A percentile compares a stretch with the other conserved stretches of the same genome.
Evolutionary conservation across 169 alveolate species (phyloP).

Genomic region (Cryptosporidium felis): DNA sequence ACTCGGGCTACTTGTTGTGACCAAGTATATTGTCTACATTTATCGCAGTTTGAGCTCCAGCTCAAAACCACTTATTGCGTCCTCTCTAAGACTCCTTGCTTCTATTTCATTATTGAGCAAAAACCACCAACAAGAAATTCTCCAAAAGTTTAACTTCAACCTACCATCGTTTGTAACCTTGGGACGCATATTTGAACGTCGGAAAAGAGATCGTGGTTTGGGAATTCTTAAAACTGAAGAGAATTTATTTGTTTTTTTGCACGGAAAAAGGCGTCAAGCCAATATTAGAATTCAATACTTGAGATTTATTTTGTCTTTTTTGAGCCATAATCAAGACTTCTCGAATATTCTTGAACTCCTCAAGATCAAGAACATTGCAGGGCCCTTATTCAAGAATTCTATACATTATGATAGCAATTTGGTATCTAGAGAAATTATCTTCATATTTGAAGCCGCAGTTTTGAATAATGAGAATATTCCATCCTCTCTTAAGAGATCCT

Average conservation of each 20-base stretch:
- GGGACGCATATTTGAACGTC: conserved; percentile 2
- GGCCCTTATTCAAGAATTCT: conserved; percentile 23
- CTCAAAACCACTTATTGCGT: background rate
- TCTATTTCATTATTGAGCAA: conserved; percentile 8
- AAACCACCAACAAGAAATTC: conserved; percentile 7
- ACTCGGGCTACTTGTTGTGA: conserved; percentile 4
- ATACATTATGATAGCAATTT: background rate
- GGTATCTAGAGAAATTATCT: background rate
- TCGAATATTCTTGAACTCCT: background rate
- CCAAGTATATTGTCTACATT: background rate
- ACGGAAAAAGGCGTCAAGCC: background rate
- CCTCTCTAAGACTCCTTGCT: conserved; percentile 28
- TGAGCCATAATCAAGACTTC: background rate
- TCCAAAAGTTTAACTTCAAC: conserved; percentile 18
- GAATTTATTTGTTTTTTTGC: background rate
- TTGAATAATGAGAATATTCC: conserved; percentile 7
- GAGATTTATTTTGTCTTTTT: conserved; percentile 32
- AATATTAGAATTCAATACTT: conserved; percentile 42
- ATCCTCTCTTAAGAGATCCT: background rate
- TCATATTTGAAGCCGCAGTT: background rate
- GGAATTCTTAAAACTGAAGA: background rate
- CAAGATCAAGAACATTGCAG: conserved; percentile 5
- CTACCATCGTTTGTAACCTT: conserved; percentile 11
- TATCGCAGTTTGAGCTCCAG: conserved; percentile 42
- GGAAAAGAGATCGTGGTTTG: background rate